phyloP scores from a whole-genome alignment of 1,139 yeast species.

The Nadsonia starkeyi-henricii region DNA sequence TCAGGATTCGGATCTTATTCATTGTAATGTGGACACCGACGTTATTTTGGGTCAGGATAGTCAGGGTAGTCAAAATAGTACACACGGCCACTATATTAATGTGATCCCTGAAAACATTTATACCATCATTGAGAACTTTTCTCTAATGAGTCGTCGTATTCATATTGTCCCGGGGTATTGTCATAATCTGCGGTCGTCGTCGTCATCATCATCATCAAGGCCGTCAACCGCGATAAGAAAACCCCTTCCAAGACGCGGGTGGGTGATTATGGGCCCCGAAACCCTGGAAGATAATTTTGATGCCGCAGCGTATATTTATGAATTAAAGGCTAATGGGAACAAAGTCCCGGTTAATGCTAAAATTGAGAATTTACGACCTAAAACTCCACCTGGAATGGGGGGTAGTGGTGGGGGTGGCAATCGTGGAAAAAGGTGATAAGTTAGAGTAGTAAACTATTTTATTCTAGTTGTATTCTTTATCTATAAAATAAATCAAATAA shows the following conservation, averaged over 20 bases:
- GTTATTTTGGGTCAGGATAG: slow-evolving; percentile 42
- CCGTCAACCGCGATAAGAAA: slow-evolving; percentile 32
- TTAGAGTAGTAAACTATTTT: no score
- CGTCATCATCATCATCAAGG: not conserved
- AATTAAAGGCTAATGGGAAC: slow-evolving; percentile 30
- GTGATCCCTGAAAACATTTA: slow-evolving; percentile 69
- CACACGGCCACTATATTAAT: slow-evolving; percentile 19
- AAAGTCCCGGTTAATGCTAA: slow-evolving; percentile 55
- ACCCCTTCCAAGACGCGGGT: slow-evolving; percentile 64
- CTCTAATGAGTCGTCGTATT: slow-evolving; percentile 64
- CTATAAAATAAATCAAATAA: no score
- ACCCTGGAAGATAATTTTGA: slow-evolving; percentile 59
- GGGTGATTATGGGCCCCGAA: slow-evolving; percentile 87
- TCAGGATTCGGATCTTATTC: slow-evolving; percentile 69
- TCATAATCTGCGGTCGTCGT: not conserved
- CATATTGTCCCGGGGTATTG: slow-evolving; percentile 59
- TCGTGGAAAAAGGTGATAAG: not conserved
- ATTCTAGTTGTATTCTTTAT: no score
- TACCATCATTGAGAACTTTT: slow-evolving; percentile 77
- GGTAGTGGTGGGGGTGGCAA: not conserved
- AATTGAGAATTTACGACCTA: slow-evolving; percentile 71
- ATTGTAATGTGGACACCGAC: slow-evolving; percentile 87
- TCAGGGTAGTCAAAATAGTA: slow-evolving; percentile 5
- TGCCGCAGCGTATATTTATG: slow-evolving; percentile 30
- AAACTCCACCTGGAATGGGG: slow-evolving; percentile 40